These are phyloP conservation scores for Plasmodium blacklocki DNA, from an alignment of 169 alveolate genomes.

Conservation along the genomic window DNA sequence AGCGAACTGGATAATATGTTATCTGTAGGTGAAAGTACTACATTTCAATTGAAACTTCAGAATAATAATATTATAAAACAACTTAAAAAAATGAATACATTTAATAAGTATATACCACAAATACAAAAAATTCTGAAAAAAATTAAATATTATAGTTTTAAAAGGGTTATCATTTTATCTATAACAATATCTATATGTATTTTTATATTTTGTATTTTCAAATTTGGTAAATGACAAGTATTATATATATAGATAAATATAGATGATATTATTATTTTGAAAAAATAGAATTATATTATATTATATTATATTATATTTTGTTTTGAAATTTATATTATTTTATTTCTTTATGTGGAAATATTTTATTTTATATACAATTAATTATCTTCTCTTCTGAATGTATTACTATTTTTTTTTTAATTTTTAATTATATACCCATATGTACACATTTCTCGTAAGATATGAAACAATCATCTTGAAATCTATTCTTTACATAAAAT, in stretches of 20 bases:
- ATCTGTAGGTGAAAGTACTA: slow-evolving; percentile 40
- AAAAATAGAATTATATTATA: too few relatives aligned
- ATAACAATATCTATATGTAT: slow-evolving; percentile 34
- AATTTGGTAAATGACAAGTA: not conserved
- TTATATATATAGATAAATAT: not conserved
- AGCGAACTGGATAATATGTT: slow-evolving; percentile 54
- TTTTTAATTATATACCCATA: too few relatives aligned
- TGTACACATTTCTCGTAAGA: too few relatives aligned
- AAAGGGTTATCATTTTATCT: slow-evolving; percentile 22
- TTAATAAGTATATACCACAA: slow-evolving; percentile 46
- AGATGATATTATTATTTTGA: not conserved
- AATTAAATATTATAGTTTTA: slow-evolving; percentile 35
- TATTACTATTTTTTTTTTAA: too few relatives aligned
- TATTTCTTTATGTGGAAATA: too few relatives aligned
- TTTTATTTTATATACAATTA: too few relatives aligned
- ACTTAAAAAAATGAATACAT: slow-evolving; percentile 26
- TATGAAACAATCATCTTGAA: too few relatives aligned
- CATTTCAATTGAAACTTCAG: slow-evolving; percentile 27
- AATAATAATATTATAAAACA: slow-evolving; percentile 47
- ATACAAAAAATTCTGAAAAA: slow-evolving; percentile 66
- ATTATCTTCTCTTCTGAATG: too few relatives aligned
- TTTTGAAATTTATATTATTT: too few relatives aligned
- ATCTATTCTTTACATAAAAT: too few relatives aligned
- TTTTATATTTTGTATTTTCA: slow-evolving; percentile 57
- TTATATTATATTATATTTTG: too few relatives aligned